Conservation (phyloP, 305 asterid genomes). For the Fraxinus sp. region DNA sequence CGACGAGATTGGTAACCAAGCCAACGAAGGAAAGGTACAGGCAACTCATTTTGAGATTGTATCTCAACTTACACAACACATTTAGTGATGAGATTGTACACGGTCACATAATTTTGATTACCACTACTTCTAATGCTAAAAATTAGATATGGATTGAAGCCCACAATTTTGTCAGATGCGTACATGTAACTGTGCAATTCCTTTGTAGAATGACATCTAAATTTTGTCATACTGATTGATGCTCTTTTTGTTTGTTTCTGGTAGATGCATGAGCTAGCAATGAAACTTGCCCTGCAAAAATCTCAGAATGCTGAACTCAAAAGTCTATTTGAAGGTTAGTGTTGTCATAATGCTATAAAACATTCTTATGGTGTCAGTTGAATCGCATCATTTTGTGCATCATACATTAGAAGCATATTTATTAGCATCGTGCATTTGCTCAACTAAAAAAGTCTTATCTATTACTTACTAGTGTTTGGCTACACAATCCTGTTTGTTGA, state of each 20-base stretch:
- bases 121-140: slow-evolving; percentile 9
- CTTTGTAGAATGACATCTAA: neutral
- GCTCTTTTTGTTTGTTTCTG: slow-evolving; percentile 18
- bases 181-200: neutral
- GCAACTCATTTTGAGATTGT: slow-evolving; percentile 16
- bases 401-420: neutral
- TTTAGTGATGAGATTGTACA: neutral
- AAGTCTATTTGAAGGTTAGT: slow-evolving; percentile 78
- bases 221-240: neutral
- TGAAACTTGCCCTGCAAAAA: slow-evolving; percentile 85
- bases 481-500: neutral
- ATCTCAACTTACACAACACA: neutral
- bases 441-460: neutral
- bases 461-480: neutral
- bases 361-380: neutral
- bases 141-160: neutral
- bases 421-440: neutral
- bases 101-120: neutral
- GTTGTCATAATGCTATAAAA: neutral
- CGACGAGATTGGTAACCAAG: slow-evolving; percentile 96
- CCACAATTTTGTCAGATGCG: neutral
- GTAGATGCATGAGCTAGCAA: slow-evolving; percentile 80
- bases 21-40: slow-evolving; percentile 93
- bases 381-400: neutral
- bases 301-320: slow-evolving; percentile 78